Evolutionary conservation across 257 asterid species (phyloP), one percentile per base, ranked within the genome.

Genomic region (Henckelia pumila): DNA sequence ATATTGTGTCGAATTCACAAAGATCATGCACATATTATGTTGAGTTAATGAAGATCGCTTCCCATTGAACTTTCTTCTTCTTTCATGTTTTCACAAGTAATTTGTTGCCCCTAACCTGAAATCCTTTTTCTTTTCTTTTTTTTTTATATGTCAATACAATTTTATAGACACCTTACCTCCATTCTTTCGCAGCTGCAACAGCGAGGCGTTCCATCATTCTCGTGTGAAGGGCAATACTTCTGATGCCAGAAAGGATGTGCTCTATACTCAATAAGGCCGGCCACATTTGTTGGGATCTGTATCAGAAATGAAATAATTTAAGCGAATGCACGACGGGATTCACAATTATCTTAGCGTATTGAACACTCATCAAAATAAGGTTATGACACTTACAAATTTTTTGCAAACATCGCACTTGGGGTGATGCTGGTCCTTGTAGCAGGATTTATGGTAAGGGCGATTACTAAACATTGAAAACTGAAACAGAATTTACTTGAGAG

Each of bases 241-340:
- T 94, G 96, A 67, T 75, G 88, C 99, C 99, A 94, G 87, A 91
- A 91, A 66, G 99, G 96, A 86, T 94, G 99, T 56, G 96, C 98
- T 81, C 98, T 82, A 78, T 87, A 94, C 84, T 94, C 99, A 14
- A 94, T 89, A 49, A 91, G 92, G 63, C 98, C 98, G 71, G 91
- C 87, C 52, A 75, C 76, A 75, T 91, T 91, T 32, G 96, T 87
- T 47, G 99, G 96, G 52, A 94, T 94, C 99, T 94, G 66, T n/a
- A 58, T 19, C 11, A 68, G 70, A 47, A 33, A 56, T 66, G 37
- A 44, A 25, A 33, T 67, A 67, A 71, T 66, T 67, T 73, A 71
- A 32, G 61, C 59, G 55, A 24, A 24, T 30, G 29, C 26, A 58
- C 56, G 32, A 24, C 17, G 33, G 33, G 52, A 50, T 47, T 28